These are phyloP conservation scores for Coprinopsis strossmayeri DNA, from an alignment of 768 basidiomycete genomes.

Conservation along the genomic window DNA sequence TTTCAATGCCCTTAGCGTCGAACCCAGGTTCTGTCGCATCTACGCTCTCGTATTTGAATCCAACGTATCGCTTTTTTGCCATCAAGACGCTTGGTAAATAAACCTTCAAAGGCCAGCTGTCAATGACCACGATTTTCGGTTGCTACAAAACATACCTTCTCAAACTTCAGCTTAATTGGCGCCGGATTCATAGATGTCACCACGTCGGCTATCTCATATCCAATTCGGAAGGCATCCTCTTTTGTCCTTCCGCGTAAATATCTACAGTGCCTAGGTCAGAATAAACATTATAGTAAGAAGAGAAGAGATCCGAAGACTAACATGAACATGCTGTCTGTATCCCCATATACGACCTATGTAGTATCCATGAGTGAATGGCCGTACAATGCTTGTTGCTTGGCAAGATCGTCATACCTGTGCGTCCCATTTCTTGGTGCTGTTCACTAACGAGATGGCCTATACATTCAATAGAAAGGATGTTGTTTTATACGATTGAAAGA, in stretches of 20 bases:
- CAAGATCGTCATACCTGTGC: conserved; percentile 44
- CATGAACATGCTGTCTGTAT: conserved; percentile 95
- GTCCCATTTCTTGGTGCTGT: conserved; percentile 77
- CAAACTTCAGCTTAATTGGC: conserved; percentile 95
- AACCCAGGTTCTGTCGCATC: conserved; percentile 77
- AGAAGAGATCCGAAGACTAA: conserved; percentile 19
- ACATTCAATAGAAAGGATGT: not conserved
- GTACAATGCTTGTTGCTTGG: too few relatives aligned
- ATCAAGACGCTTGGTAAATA: conserved; percentile 93
- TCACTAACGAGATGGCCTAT: conserved; percentile 79
- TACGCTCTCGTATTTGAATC: conserved; percentile 86
- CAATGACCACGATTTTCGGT: too few relatives aligned
- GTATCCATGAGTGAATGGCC: conserved; percentile 2
- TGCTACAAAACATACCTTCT: conserved; percentile 64
- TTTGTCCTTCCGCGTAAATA: conserved; percentile 87
- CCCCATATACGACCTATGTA: conserved; percentile 83
- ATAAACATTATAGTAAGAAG: not conserved
- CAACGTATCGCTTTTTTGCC: conserved; percentile 98
- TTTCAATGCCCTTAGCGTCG: conserved; percentile 98
- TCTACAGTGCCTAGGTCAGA: conserved; percentile 18
- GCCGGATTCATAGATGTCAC: conserved; percentile 84
- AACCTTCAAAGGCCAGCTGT: conserved; percentile 50
- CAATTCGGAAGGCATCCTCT: conserved; percentile 90
- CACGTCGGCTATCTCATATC: conserved; percentile 84
- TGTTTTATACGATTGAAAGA: not conserved